A percentile compares a stretch with the other conserved stretches of the same genome.
Evolutionary conservation across 805 yeast genomes (phyloP).

Genomic region (Yarrowia sp.): DNA sequence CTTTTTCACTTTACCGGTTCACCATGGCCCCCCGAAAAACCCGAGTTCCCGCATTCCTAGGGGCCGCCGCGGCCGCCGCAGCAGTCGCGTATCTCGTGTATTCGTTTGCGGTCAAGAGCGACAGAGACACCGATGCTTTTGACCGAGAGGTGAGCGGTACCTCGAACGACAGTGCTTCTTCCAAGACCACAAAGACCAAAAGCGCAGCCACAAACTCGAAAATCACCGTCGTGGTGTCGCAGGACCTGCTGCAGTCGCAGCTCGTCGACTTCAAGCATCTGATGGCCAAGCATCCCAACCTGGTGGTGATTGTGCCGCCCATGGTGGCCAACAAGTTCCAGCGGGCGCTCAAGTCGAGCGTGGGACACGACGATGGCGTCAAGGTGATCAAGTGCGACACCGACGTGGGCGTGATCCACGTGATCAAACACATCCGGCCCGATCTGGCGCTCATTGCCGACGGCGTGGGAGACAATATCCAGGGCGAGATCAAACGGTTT

Average conservation of each 20-base stretch:
- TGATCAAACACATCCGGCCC: constrained; percentile 60
- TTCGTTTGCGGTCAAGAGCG: constrained; percentile 21
- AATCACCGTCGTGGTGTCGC: constrained; percentile 39
- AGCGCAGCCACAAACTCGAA: not conserved
- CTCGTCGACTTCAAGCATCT: constrained; percentile 42
- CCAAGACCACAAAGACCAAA: not conserved
- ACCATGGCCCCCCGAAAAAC: constrained; percentile 27
- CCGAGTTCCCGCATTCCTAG: constrained; percentile 14
- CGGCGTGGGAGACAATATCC: constrained; percentile 40
- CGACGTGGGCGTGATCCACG: constrained; percentile 59
- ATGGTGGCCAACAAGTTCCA: constrained; percentile 38
- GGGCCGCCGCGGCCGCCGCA: constrained; percentile 19
- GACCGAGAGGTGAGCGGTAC: not conserved
- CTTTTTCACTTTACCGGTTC: not conserved
- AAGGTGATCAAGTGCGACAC: constrained; percentile 58
- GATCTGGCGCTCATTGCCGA: constrained; percentile 46
- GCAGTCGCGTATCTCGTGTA: constrained; percentile 21
- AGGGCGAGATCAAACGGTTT: constrained; percentile 40
- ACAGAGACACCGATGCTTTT: not conserved
- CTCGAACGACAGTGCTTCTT: no score
- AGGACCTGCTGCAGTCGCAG: constrained; percentile 40
- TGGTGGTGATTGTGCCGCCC: constrained; percentile 50
- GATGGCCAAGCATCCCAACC: constrained; percentile 43
- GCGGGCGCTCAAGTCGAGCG: constrained; percentile 41
- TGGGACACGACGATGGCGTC: constrained; percentile 45